These are phyloP conservation scores for Saturnispora hagleri DNA, from an alignment of 805 yeast genomes.

Conservation along the genomic window DNA sequence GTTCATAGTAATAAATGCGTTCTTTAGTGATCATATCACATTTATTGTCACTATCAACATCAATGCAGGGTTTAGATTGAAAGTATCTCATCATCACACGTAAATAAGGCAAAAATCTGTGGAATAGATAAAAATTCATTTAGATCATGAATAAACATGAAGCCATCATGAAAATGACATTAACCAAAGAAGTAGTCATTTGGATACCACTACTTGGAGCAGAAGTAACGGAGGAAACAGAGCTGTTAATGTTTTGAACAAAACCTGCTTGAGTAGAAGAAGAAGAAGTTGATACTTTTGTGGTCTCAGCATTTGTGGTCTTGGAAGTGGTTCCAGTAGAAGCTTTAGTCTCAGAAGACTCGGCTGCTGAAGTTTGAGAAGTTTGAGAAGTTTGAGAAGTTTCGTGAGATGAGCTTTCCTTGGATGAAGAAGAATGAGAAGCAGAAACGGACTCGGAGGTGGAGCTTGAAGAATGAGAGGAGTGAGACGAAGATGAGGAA, in stretches of 20 bases:
- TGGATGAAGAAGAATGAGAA: not conserved
- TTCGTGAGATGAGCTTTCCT: not conserved
- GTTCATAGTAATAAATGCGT: not conserved
- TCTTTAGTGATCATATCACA: no score
- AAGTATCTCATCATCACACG: not conserved
- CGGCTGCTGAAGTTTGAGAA: constrained; percentile 1
- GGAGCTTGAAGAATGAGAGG: not conserved
- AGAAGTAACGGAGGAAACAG: not conserved
- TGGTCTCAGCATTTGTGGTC: not conserved
- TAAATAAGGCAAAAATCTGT: no score
- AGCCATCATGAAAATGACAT: not conserved
- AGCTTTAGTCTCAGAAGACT: not conserved
- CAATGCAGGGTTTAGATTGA: not conserved
- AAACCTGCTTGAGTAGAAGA: not conserved
- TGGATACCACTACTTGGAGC: not conserved
- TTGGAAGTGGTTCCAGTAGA: not conserved
- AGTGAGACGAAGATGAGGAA: constrained; percentile 2
- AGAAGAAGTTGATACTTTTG: not conserved
- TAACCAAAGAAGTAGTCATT: not conserved
- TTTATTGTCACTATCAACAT: not conserved
- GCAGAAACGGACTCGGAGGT: not conserved
- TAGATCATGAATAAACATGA: constrained; percentile 5
- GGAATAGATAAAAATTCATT: not conserved
- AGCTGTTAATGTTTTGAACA: constrained; percentile 2
- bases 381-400: not conserved